These are phyloP conservation scores for Tinospora cordifolia DNA, from an alignment of 164 flowering plant genomes.

Conservation along the genomic window DNA sequence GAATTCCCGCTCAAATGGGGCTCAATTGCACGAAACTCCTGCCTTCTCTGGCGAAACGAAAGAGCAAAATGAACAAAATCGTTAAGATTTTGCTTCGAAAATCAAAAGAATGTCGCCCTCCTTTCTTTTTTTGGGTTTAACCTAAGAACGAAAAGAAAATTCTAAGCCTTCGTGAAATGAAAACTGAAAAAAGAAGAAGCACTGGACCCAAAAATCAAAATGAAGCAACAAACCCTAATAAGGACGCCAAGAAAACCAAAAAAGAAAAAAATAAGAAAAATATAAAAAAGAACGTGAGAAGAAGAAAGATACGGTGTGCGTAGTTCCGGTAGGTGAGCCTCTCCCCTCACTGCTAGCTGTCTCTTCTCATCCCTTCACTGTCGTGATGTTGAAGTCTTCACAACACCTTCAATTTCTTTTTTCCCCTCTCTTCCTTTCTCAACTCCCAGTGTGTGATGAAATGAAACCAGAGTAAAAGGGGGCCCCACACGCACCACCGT, in stretches of 20 bases:
- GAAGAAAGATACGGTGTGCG: conserved; percentile 9
- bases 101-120: not conserved
- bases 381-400: conserved; percentile 51
- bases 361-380: conserved; percentile 33
- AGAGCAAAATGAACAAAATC: too few relatives aligned
- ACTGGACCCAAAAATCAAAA: not conserved
- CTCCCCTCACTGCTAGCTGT: conserved; percentile 64
- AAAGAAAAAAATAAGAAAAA: conserved; percentile 5
- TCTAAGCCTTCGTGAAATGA: not conserved
- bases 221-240: not conserved
- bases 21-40: too few relatives aligned
- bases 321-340: conserved; percentile 48
- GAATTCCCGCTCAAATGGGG: not conserved
- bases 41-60: too few relatives aligned
- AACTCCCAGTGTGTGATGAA: not conserved
- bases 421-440: not conserved
- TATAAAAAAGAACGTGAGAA: not conserved
- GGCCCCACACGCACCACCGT: not conserved
- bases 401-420: not conserved
- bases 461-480: not conserved
- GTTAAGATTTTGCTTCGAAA: not conserved
- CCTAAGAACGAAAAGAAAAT: too few relatives aligned
- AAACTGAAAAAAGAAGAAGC: not conserved
- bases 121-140: too few relatives aligned
- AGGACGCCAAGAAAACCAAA: not conserved